phyloP scores from a whole-genome alignment of 768 basidiomycete species.

The Tylopilus rubrobrunneus region DNA sequence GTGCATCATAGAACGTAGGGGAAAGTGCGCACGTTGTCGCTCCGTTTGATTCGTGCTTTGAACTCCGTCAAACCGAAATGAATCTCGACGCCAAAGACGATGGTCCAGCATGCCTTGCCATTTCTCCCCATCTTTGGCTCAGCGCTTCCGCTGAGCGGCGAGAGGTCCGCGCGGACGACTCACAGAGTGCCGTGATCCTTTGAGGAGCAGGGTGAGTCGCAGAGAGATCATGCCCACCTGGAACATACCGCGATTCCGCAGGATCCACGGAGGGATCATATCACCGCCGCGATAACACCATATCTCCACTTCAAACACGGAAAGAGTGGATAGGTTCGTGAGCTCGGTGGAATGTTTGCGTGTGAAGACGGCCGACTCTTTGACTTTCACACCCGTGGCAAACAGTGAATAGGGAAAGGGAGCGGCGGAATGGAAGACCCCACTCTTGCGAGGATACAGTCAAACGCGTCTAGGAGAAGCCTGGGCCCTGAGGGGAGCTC shows the following conservation, averaged over 20 bases:
- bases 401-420: conserved; percentile 6
- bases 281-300: conserved; percentile 83
- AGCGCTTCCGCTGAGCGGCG: conserved; percentile 66
- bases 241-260: conserved; percentile 42
- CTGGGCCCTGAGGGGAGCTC: conserved; percentile 76
- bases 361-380: conserved; percentile 77
- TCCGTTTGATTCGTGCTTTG: conserved; percentile 78
- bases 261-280: conserved; percentile 69
- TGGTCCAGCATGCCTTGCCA: conserved; percentile 77
- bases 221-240: not conserved
- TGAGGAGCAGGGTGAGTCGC: conserved; percentile 19
- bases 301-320: conserved; percentile 79
- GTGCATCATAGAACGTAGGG: not conserved
- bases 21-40: conserved; percentile 56
- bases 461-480: conserved; percentile 78
- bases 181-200: conserved; percentile 76
- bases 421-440: conserved; percentile 22
- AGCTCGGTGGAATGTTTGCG: conserved; percentile 82
- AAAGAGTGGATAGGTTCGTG: conserved; percentile 68
- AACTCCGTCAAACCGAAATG: conserved; percentile 83
- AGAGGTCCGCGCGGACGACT: conserved; percentile 74
- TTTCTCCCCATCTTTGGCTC: conserved; percentile 59
- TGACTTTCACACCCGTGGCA: conserved; percentile 60
- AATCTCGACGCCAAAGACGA: conserved; percentile 80
- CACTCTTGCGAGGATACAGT: conserved; percentile 72